Base-by-base conservation (phyloP, 305 asterid genomes). In the Fraxinus albicans region DNA sequence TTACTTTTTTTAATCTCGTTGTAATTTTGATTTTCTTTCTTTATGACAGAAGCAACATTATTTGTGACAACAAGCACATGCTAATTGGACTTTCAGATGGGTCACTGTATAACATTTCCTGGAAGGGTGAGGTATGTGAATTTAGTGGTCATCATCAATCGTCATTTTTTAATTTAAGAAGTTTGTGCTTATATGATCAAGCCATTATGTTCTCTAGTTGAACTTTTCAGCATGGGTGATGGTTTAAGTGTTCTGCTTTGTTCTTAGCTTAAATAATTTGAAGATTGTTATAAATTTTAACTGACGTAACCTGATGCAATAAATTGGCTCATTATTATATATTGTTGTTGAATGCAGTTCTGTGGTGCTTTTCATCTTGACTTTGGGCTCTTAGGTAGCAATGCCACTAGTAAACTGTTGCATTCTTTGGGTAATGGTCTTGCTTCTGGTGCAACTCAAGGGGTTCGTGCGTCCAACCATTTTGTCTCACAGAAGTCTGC, bases 331-430 rank as follows among this genome's bases (percentile, higher is more conserved):
- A 23, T 63, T 73, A 67, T 76, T 44, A 70, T 29, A 60, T 29
- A 72, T 80, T 83, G 33, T 83, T 81, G 60, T 81, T 76, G 35
- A 83, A 17, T 89, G 84, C 95, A 96, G 99, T 96, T 96, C 84
- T 88, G 89, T 60, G 97, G 96, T 70, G 92, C 95, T 81, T 91
- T 93, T 90, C 85, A 84, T 85, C 92, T 90, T 79, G 93, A 90
- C 47, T 81, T 82, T 87, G 84, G 82, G 89, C 88, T 73, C 82
- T 79, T 77, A 73, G 91, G 87, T 84, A 87, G 85, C 23, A 80
- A 67, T 86, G 92, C 80, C 79, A 85, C 86, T 74, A 87, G 86
- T 85, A 88, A 87, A 72, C 74, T 86, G 79, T 83, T 91, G 84
- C 86, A 83, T 88, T 86, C 89, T 82, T 74, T 89, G 85, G 89